Base-by-base conservation (phyloP, 306 rosid species). In the Arachis stenosperma region DNA sequence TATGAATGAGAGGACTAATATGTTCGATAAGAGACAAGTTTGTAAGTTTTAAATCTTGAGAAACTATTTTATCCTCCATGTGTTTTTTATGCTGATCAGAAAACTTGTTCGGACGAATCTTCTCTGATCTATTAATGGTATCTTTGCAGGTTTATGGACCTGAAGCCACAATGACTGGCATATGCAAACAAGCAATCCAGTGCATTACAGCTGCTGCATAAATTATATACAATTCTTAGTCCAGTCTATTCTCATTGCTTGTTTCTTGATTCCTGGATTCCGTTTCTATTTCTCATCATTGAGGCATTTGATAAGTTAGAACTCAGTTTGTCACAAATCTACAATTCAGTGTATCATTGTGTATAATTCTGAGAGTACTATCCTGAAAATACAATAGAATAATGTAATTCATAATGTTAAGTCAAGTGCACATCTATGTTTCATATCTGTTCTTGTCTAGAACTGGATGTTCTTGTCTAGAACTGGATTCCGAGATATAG, bases 91-190 rank as follows among this genome's bases (percentile, higher is more conserved):
- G 62, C 65, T 58, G 6, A 64, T 58, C 14, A 10, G 10, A 63
- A 47, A 47, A 43, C 9, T 17, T 11, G 59, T 60, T 69, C 36
- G 51, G 50, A 59, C 55, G 52, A 54, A 40, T 41, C 9, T 51
- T 63, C 7, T 67, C 47, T 79, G 68, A 72, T 77, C 52, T 48
- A 29, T 7, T 75, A 69, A 69, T 46, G 53, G 66, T 77, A 36
- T 73, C 47, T 81, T 73, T 63, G 6, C 82, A 94, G 98, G 96
- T 94, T 74, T 94, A 94, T 76, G 98, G 98, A 54, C 98, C 98
- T 15, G 98, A 94, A 84, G 97, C 90, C 65, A 94, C 98, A 51
- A 94, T 94, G 98, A 94, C 98, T 14, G 98, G 98, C 7, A 91
- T 94, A 61, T 94, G 98, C 96, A 91, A 91, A 79, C 80, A 89